These are phyloP conservation scores for Talaromyces amestolkiae DNA, from an alignment of 2,329 filamentous ascomycete genomes.

Conservation along the genomic window DNA sequence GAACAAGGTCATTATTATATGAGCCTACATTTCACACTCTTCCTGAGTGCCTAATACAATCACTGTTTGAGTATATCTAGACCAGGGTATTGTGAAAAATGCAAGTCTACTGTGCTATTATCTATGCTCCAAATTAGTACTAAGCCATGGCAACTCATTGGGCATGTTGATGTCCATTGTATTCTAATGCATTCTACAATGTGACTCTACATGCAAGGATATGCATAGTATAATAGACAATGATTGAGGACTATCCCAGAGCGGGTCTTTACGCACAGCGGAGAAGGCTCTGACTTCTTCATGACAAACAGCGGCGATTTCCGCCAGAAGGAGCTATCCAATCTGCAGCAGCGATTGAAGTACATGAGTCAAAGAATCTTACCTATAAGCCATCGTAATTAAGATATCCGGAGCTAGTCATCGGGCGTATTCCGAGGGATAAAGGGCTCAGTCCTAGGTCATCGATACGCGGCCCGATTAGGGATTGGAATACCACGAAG, in stretches of 20 bases:
- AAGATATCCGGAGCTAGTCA: neutral
- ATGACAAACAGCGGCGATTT: neutral
- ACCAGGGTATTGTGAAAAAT: neutral
- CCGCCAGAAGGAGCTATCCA: neutral
- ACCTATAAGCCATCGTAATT: neutral
- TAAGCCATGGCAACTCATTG: neutral
- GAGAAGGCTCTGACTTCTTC: neutral
- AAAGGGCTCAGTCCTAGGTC: neutral
- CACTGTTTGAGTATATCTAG: neutral
- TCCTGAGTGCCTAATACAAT: neutral
- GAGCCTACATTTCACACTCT: neutral
- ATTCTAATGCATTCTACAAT: neutral
- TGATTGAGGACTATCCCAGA: neutral
- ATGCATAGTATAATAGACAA: neutral
- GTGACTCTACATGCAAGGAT: conserved; percentile 7
- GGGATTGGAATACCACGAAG: neutral
- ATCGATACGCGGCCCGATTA: neutral
- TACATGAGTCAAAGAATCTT: neutral
- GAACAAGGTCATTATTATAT: neutral
- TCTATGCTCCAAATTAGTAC: neutral
- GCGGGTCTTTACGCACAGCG: neutral
- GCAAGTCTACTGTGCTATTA: neutral
- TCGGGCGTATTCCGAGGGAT: neutral
- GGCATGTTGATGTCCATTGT: neutral
- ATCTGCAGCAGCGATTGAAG: neutral